A percentile compares a stretch with the other conserved stretches of the same genome.
phyloP scores from a whole-genome alignment of 371 early-diverging fungal species.

The Mucor ambiguus region DNA sequence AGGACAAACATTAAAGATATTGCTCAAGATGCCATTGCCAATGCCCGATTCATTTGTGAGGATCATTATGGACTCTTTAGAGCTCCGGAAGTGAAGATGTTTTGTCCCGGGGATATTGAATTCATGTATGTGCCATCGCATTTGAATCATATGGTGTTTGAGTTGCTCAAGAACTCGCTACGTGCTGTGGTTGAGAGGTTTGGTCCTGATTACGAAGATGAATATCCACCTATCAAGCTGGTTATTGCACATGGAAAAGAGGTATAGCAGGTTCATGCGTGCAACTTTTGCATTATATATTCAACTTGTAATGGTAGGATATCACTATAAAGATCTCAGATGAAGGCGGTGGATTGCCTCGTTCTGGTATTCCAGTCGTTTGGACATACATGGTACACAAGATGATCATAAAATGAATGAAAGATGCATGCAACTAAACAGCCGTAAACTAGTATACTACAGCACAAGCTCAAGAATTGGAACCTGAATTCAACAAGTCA shows the following conservation, averaged over 20 bases:
- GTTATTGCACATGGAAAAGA: conserved; percentile 96
- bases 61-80: conserved; percentile 89
- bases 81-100: conserved; percentile 84
- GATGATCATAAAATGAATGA: not conserved
- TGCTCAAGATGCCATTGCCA: conserved; percentile 89
- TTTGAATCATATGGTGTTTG: conserved; percentile 98
- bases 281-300: not conserved
- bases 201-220: conserved; percentile 83
- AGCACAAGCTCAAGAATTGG: conserved; percentile 85
- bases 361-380: conserved; percentile 88
- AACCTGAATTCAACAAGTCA: conserved; percentile 79
- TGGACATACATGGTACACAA: conserved; percentile 91
- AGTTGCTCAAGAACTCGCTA: conserved; percentile 94
- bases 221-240: conserved; percentile 91
- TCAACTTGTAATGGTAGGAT: conserved; percentile 46
- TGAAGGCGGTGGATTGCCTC: conserved; percentile 97
- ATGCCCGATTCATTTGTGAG: conserved; percentile 93
- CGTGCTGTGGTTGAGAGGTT: conserved; percentile 94
- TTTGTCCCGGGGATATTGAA: conserved; percentile 82
- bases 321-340: conserved; percentile 97
- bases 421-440: not conserved
- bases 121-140: conserved; percentile 98
- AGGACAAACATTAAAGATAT: conserved; percentile 81
- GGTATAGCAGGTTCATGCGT: not conserved
- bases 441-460: conserved; percentile 79